Percentiles rank a stretch among this genome's conserved stretches.
These are phyloP conservation scores for Lactarius psammicola DNA, from an alignment of 768 basidiomycete species.

Conservation along the genomic window DNA sequence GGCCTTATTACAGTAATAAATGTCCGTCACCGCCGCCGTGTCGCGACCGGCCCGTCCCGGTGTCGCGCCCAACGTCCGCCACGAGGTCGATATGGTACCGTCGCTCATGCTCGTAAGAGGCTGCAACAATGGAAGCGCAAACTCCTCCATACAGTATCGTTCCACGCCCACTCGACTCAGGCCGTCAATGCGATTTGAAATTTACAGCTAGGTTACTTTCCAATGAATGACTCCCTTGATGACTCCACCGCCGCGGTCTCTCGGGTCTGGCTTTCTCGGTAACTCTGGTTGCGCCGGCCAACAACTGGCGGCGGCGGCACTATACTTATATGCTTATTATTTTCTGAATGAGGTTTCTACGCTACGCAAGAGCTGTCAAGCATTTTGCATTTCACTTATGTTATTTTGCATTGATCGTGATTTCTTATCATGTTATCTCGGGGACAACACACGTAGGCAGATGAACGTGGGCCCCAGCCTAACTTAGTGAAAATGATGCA, in stretches of 20 bases:
- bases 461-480: neutral
- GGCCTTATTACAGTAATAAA: too few species aligned
- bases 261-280: neutral
- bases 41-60: too few species aligned
- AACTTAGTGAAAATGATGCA: neutral
- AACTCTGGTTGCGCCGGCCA: neutral
- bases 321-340: neutral
- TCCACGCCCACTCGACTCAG: neutral
- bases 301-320: neutral
- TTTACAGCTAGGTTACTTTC: neutral
- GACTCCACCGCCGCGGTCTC: neutral
- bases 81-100: neutral
- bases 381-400: neutral
- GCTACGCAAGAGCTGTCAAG: too few species aligned
- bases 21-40: too few species aligned
- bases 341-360: too few species aligned
- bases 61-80: neutral
- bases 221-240: neutral
- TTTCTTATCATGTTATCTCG: neutral
- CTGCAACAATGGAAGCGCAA: too few species aligned
- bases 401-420: neutral
- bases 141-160: too few species aligned
- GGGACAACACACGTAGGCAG: neutral
- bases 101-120: too few species aligned
- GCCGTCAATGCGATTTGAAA: neutral